Base-by-base conservation (phyloP, 768 basidiomycete genomes). In the Suillus occidentalis region DNA sequence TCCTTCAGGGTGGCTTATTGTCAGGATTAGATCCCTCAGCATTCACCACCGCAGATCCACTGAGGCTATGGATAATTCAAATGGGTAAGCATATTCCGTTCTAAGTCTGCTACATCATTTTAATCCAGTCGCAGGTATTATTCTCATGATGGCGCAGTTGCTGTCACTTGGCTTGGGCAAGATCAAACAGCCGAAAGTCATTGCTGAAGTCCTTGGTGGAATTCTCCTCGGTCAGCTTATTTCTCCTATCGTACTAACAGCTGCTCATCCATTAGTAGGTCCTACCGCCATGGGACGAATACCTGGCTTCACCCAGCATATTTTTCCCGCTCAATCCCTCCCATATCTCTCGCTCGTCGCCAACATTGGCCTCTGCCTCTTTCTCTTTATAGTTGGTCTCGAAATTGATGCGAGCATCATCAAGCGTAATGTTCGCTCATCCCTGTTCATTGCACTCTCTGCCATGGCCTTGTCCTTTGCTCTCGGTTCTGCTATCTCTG, bases 351-450 rank as follows among this genome's bases (percentile, higher is more conserved):
- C 87, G 47, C 89, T 99, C 42, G 89, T 91, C 34, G 92, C 97
- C 22, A 94, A 91, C 71, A 91, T 99, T 67, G 97, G 93, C 1
- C 83, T 94, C 9, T 89, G 89, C 67, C 85, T 95, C 55, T 95
- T 94, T 79, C 85, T 98, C 13, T 98, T 98, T 80, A 86, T 98
- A 66, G 90, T 98, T 42, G 97, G 97, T 0, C 87, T 97, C 22
- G 92, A 94, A 78, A 95, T 97, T 64, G 97, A 99, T 68, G 79
- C 85, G 0, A 79, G 81, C 4, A 80, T 97, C 65, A 90, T 99
- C 75, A 89, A 84, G 70, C 87, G 90, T 31, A 92, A 91, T 81
- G 87, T 84, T 0, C 83, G 87, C 3, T 76, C 89, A 2, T 90
- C 90, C 1, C 74, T 82, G 1, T 82, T 84, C 0, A 88, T 99